Evolutionary conservation across 176 grass and related monocot genomes (phyloP).

Genomic region (Cenchrus purpureus): DNA sequence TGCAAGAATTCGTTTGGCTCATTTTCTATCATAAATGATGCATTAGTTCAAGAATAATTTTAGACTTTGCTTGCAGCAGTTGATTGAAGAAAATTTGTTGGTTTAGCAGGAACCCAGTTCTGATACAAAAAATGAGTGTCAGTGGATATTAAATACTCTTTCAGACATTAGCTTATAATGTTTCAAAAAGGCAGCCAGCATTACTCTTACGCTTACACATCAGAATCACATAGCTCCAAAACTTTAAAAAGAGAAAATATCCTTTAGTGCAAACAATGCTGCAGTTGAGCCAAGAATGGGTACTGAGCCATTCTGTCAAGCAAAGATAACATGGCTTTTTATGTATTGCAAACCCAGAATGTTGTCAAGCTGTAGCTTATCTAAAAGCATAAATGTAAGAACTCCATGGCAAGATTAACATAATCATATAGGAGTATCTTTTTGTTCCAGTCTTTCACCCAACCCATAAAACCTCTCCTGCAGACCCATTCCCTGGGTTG

Average conservation of each 20-base stretch:
- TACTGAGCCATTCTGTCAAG: not conserved
- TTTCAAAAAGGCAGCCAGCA: not conserved
- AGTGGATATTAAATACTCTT: not conserved
- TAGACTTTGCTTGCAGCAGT: not conserved
- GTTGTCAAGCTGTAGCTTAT: not conserved
- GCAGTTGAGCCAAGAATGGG: not conserved
- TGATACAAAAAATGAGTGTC: not conserved
- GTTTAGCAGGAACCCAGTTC: not conserved
- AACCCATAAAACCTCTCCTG: not conserved
- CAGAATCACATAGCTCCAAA: not conserved
- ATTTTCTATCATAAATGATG: not conserved
- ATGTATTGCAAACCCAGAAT: not conserved
- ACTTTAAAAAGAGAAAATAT: not conserved
- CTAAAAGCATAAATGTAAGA: not conserved
- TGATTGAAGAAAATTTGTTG: not conserved
- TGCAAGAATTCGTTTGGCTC: not conserved
- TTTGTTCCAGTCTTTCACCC: not conserved
- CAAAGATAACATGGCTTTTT: too few species aligned
- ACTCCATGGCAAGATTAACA: not conserved
- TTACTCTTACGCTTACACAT: not conserved
- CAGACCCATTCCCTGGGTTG: not conserved
- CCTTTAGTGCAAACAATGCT: too few species aligned
- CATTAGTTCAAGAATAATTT: not conserved
- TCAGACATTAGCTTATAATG: not conserved
- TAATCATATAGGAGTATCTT: not conserved